These are phyloP conservation scores for Kondoa malvinella DNA, from an alignment of 768 basidiomycete species.

Conservation along the genomic window DNA sequence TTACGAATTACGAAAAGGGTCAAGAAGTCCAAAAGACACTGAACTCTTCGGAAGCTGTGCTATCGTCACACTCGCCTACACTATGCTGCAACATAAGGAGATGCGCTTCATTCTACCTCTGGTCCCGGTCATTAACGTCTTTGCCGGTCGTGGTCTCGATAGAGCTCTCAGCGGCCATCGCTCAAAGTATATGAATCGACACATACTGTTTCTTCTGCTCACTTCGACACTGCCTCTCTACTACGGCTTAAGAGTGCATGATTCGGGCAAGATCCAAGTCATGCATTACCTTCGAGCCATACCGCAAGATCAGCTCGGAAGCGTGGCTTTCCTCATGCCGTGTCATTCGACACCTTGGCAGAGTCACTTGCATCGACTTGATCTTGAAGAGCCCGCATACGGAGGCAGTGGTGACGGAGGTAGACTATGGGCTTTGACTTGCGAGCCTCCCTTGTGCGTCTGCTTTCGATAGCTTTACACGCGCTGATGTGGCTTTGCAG, in stretches of 20 bases:
- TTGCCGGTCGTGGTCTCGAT: slow-evolving; percentile 56
- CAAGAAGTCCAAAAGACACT: neutral
- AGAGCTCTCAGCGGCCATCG: slow-evolving; percentile 32
- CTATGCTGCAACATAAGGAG: slow-evolving; percentile 79
- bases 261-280: slow-evolving; percentile 58
- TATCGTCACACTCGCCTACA: slow-evolving; percentile 44
- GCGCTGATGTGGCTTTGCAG: slow-evolving; percentile 4
- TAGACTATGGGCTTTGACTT: slow-evolving; percentile 66
- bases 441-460: slow-evolving; percentile 77
- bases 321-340: slow-evolving; percentile 75
- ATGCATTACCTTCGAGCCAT: slow-evolving; percentile 49
- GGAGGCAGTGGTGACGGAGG: slow-evolving; percentile 28
- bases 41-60: slow-evolving; percentile 29
- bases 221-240: slow-evolving; percentile 12
- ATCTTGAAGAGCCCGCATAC: slow-evolving; percentile 37
- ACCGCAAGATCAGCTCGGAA: slow-evolving; percentile 37
- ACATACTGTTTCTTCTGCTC: neutral
- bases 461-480: neutral
- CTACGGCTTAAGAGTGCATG: slow-evolving; percentile 41
- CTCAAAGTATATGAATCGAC: neutral
- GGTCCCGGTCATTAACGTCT: slow-evolving; percentile 61
- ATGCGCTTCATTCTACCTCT: slow-evolving; percentile 92
- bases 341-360: slow-evolving; percentile 94
- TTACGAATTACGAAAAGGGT: slow-evolving; percentile 36
- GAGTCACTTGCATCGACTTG: slow-evolving; percentile 58